Conservation (phyloP, 2,329 filamentous ascomycete species). For the Xylaria sp. region DNA sequence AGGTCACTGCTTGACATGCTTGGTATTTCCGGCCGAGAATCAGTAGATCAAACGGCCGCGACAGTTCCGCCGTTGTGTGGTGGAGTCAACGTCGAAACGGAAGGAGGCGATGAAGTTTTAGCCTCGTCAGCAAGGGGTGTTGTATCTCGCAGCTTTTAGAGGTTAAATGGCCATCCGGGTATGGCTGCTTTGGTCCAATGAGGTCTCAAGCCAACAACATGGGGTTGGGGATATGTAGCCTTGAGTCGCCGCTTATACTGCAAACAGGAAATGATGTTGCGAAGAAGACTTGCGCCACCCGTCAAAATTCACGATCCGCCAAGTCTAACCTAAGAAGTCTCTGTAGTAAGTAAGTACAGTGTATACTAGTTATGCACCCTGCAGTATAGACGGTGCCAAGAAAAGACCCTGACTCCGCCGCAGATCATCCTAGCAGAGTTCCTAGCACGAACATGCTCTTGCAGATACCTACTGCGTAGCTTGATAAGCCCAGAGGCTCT, state of each 20-base stretch:
- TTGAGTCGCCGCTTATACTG: background rate
- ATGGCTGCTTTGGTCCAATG: background rate
- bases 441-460: background rate
- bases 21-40: conserved; percentile 1
- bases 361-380: background rate
- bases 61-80: conserved; percentile 4
- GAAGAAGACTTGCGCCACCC: background rate
- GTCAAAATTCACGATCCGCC: background rate
- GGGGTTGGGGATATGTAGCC: background rate
- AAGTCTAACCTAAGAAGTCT: background rate
- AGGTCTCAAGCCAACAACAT: background rate
- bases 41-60: conserved; percentile 10
- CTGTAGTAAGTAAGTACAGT: conserved; percentile 3
- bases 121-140: conserved; percentile 7
- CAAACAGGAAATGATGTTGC: background rate
- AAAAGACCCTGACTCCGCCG: background rate
- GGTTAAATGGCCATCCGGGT: background rate
- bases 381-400: conserved; percentile 6
- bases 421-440: conserved; percentile 3
- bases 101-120: background rate
- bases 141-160: conserved; percentile 3
- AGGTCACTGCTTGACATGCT: conserved; percentile 5
- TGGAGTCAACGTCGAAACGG: conserved; percentile 9
- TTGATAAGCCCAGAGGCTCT: conserved; percentile 5
- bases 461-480: background rate